Evolutionary conservation across 176 grass and related monocot genomes (phyloP), one percentile per base, ranked within the genome.

Genomic region (Poa annua): DNA sequence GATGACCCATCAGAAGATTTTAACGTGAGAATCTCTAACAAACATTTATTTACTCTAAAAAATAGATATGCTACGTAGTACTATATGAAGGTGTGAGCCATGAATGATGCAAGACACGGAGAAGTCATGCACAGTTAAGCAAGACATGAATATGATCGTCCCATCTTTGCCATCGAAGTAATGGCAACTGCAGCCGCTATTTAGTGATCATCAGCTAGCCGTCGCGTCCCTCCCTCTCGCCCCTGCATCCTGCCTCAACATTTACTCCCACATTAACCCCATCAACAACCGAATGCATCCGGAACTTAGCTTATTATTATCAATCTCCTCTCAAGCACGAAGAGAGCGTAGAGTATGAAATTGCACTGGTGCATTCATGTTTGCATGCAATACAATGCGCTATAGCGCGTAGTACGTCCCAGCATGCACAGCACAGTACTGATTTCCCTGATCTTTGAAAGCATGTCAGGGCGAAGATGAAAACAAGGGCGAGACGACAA

Each of bases 401-500:
- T 62, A 72, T 35, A 44, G 24, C 19, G 16, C 0, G 50, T 55
- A 19, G 51, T 39, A 70, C 25, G 79, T 38, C 49, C 26, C 26
- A 47, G 3, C 80, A 56, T 61, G 54, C 75, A 35, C 74, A 44
- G 74, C 66, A 53, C n/a, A 77, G 17, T 50, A 32, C 87, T 63
- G 83, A 1, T 55, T 70, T 8, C 22, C 49, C 77, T 85, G 63
- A 77, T 54, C 10, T 32, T 81, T 85, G 71, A 70, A 52, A 55
- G 73, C 83, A 32, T 82, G 79, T 85, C 88, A 89, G 88, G 33
- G 52, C 13, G 20, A 12, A 71, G 88, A 86, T 82, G 78, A 55
- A 86, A 82, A 89, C 86, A 88, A 88, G 66, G 74, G 59, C 57
- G 13, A 84, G 36, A 88, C 86, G 86, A 88, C 81, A 84, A 88